Conservation (phyloP, 805 yeast species). For the Schizosaccharomyces japonicus region DNA sequence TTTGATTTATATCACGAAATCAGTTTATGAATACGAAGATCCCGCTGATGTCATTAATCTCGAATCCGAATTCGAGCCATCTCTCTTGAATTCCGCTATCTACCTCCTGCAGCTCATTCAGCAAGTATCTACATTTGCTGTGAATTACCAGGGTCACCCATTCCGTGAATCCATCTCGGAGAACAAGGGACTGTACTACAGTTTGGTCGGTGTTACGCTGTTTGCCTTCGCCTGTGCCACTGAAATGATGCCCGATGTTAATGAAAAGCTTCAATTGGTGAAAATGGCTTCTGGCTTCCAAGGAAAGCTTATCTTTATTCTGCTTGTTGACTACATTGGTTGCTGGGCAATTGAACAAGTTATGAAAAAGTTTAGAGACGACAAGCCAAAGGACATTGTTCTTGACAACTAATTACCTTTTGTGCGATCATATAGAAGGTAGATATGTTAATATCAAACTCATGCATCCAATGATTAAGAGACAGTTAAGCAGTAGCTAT, state of each 20-base stretch:
- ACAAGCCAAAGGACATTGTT: slow-evolving; percentile 71
- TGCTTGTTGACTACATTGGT: slow-evolving; percentile 51
- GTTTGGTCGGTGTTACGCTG: slow-evolving; percentile 71
- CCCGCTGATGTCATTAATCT: slow-evolving; percentile 66
- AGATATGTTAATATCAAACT: too few relatives aligned
- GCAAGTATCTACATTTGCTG: slow-evolving; percentile 93
- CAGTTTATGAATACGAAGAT: slow-evolving; percentile 74
- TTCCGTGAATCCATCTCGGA: slow-evolving; percentile 75
- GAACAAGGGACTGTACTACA: slow-evolving; percentile 92
- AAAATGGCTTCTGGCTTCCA: slow-evolving; percentile 60
- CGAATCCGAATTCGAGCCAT: slow-evolving; percentile 71
- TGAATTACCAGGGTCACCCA: slow-evolving; percentile 91
- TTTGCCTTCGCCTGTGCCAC: slow-evolving; percentile 80
- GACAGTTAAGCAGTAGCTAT: too few relatives aligned
- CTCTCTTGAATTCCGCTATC: slow-evolving; percentile 85
- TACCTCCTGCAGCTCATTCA: slow-evolving; percentile 83
- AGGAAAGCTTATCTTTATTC: slow-evolving; percentile 44
- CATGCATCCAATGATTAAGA: too few relatives aligned
- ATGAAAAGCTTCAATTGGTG: slow-evolving; percentile 77
- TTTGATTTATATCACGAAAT: slow-evolving; percentile 57
- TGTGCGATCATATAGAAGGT: too few relatives aligned
- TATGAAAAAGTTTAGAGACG: slow-evolving; percentile 77
- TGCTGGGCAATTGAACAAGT: slow-evolving; percentile 56
- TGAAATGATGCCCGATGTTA: slow-evolving; percentile 81
- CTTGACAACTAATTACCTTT: slow-evolving; percentile 19